Conservation (phyloP, 2,329 filamentous ascomycete species). For the Sphaceloma murrayae region DNA sequence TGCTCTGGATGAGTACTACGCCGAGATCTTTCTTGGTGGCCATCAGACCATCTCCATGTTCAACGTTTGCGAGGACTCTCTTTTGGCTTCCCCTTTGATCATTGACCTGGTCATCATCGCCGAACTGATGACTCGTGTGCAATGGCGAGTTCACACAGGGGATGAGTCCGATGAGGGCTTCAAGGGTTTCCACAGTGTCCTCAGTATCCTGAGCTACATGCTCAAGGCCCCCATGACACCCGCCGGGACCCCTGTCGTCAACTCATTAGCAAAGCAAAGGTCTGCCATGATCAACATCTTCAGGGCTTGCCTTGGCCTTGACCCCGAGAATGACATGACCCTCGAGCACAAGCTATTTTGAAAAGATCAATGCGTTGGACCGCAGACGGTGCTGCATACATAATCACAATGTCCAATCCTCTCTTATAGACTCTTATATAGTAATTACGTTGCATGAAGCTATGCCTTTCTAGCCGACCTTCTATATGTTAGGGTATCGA, state of each 20-base stretch:
- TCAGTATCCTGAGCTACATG: slow-evolving; percentile 98
- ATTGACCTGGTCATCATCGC: slow-evolving; percentile 88
- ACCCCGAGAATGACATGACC: slow-evolving; percentile 98
- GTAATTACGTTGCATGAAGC: no score
- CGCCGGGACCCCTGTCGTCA: slow-evolving; percentile 89
- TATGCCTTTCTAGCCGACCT: not conserved
- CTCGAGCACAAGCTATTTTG: slow-evolving; percentile 95
- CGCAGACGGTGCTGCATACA: no score
- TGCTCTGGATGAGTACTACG: slow-evolving; percentile 97
- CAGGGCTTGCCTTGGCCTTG: slow-evolving; percentile 89
- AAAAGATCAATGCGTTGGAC: no score
- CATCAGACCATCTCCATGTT: slow-evolving; percentile 98
- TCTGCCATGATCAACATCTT: slow-evolving; percentile 95
- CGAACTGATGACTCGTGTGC: slow-evolving; percentile 97
- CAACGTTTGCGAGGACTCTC: slow-evolving; percentile 98
- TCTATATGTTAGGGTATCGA: slow-evolving; percentile 10
- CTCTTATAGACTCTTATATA: no score
- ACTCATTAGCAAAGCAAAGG: slow-evolving; percentile 91
- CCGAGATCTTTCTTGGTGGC: slow-evolving; percentile 96
- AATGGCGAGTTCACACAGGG: slow-evolving; percentile 60
- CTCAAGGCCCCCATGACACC: slow-evolving; percentile 89
- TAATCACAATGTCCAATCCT: no score
- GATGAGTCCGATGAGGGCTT: slow-evolving; percentile 51
- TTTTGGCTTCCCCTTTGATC: slow-evolving; percentile 90
- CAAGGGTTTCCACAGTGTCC: slow-evolving; percentile 91